These are phyloP conservation scores for Infundibulicybe gibba DNA, from an alignment of 768 basidiomycete species.

Conservation along the genomic window DNA sequence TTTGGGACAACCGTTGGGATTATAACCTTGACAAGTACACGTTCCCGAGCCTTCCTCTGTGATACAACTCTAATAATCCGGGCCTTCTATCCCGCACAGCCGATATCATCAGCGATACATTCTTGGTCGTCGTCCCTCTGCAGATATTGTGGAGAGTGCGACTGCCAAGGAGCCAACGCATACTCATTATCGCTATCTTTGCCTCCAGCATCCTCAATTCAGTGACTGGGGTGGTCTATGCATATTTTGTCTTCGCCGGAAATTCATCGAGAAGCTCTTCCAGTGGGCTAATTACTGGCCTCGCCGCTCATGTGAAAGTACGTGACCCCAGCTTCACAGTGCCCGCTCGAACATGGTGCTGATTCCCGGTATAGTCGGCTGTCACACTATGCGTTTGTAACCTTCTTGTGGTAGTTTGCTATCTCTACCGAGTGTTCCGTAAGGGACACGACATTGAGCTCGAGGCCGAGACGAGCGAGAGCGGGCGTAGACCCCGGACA, in stretches of 20 bases:
- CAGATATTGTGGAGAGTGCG: conserved; percentile 19
- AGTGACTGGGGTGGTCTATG: conserved; percentile 11
- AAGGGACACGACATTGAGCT: conserved; percentile 20
- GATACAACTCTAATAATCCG: background rate
- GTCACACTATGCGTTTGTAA: conserved; percentile 15
- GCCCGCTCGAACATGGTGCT: no score
- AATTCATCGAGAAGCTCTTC: conserved; percentile 1
- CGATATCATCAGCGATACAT: conserved; percentile 16
- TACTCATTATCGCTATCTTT: conserved; percentile 19
- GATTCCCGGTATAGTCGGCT: conserved; percentile 7
- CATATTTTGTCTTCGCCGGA: conserved; percentile 11
- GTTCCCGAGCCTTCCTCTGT: background rate
- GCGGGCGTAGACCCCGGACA: no score
- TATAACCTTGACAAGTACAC: conserved; percentile 5
- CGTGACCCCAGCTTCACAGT: background rate
- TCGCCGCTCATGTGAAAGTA: conserved; percentile 14
- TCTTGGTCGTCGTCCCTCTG: conserved; percentile 17
- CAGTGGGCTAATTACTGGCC: background rate
- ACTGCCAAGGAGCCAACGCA: conserved; percentile 10
- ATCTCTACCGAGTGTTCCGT: conserved; percentile 16
- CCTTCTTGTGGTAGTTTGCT: conserved; percentile 18
- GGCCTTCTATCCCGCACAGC: conserved; percentile 7
- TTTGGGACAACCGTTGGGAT: conserved; percentile 1
- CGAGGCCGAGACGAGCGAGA: no score
- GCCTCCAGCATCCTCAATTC: conserved; percentile 14